A percentile compares a stretch with the other conserved stretches of the same genome.
Evolutionary conservation across 2,329 filamentous ascomycete genomes (phyloP).

Genomic region (Plenodomus lindquistii): DNA sequence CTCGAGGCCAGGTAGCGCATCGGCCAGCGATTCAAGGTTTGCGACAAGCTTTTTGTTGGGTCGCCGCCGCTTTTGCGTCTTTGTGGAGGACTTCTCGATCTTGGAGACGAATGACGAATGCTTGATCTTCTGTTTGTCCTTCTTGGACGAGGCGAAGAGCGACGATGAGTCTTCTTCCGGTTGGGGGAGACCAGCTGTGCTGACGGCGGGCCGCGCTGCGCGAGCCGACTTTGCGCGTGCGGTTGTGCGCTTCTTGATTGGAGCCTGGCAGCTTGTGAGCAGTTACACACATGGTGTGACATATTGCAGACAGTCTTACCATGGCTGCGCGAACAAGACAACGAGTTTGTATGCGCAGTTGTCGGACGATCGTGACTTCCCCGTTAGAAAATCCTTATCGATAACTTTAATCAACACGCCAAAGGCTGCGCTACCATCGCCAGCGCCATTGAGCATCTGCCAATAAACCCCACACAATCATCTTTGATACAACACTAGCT

Average conservation of each 20-base stretch:
- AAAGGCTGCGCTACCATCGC: too few relatives aligned
- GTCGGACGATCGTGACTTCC: not conserved
- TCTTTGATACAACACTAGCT: too few relatives aligned
- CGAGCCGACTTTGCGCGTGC: slow-evolving; percentile 40
- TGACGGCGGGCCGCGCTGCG: slow-evolving; percentile 22
- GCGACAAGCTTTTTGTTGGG: slow-evolving; percentile 78
- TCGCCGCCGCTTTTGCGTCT: slow-evolving; percentile 65
- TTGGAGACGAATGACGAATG: slow-evolving; percentile 78
- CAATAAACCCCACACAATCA: too few relatives aligned
- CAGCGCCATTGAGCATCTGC: too few relatives aligned
- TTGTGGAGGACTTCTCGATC: slow-evolving; percentile 65
- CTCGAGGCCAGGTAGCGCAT: slow-evolving; percentile 73
- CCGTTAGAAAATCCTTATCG: slow-evolving; percentile 13
- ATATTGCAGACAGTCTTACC: slow-evolving; percentile 7
- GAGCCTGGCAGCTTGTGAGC: slow-evolving; percentile 27
- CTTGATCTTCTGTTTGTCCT: slow-evolving; percentile 81
- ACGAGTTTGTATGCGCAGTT: not conserved
- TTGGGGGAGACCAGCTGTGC: slow-evolving; percentile 15
- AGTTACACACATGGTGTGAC: not conserved
- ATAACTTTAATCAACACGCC: too few relatives aligned
- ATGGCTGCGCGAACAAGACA: slow-evolving; percentile 4
- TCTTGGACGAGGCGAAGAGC: slow-evolving; percentile 73
- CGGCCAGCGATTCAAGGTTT: slow-evolving; percentile 74
- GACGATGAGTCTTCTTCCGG: slow-evolving; percentile 45
- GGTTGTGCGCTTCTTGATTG: slow-evolving; percentile 43